Evolutionary conservation across 176 grass and related monocot genomes (phyloP).

Genomic region (Carex parvula): DNA sequence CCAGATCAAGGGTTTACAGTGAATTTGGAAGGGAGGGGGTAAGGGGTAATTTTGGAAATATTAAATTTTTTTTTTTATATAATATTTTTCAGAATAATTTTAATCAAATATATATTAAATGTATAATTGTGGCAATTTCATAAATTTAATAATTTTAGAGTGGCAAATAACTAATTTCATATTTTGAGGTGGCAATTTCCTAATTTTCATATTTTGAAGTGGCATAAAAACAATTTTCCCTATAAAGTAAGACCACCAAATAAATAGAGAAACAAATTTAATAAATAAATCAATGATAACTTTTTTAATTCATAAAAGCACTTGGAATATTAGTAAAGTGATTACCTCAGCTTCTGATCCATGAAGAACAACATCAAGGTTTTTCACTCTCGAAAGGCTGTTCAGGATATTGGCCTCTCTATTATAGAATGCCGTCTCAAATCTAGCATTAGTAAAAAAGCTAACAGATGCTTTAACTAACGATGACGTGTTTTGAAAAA

Average conservation of each 20-base stretch:
- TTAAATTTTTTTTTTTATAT: too few relatives aligned
- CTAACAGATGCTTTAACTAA: neutral
- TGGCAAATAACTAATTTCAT: too few relatives aligned
- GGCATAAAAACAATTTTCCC: too few relatives aligned
- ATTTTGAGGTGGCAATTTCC: too few relatives aligned
- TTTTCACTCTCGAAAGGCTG: neutral
- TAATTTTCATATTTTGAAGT: too few relatives aligned
- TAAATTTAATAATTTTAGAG: too few relatives aligned
- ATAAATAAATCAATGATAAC: neutral
- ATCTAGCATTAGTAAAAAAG: neutral
- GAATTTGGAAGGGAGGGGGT: too few relatives aligned
- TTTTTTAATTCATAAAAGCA: neutral
- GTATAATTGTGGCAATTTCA: too few relatives aligned
- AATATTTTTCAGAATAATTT: too few relatives aligned
- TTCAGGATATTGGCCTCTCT: neutral
- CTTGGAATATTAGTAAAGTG: neutral
- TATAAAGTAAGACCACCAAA: neutral
- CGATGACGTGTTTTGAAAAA: neutral
- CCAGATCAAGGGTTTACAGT: too few relatives aligned
- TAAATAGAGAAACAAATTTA: neutral
- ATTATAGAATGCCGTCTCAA: neutral
- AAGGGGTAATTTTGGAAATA: too few relatives aligned
- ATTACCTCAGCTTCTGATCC: neutral
- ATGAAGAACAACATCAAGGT: neutral
- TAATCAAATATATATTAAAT: too few relatives aligned